Conservation (phyloP, 1,284 basidiomycete species). For the Cutaneotrichosporon cutaneum region DNA sequence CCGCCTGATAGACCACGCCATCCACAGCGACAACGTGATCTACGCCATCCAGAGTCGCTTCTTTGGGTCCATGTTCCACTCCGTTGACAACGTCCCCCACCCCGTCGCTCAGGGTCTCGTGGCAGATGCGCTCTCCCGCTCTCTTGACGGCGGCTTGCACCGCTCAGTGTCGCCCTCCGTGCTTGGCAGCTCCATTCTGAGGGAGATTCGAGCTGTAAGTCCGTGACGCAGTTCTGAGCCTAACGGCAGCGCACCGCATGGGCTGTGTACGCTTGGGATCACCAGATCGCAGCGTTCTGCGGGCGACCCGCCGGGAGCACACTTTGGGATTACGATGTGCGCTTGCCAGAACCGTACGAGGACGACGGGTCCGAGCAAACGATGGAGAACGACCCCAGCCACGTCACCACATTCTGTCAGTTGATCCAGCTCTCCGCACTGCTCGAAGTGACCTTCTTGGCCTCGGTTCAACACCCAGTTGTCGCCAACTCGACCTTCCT, state of each 20-base stretch:
- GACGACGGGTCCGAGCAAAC: background rate
- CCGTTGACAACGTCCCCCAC: constrained; percentile 27
- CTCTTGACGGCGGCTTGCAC: constrained; percentile 21
- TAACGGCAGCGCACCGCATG: constrained; percentile 16
- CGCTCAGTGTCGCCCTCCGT: constrained; percentile 9
- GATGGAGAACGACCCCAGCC: constrained; percentile 1
- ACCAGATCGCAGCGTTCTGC: constrained; percentile 23
- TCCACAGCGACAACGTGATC: constrained; percentile 24
- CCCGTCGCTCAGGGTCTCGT: constrained; percentile 22
- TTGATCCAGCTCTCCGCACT: constrained; percentile 15
- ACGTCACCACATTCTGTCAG: constrained; percentile 19
- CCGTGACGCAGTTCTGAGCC: background rate
- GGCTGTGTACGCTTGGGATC: constrained; percentile 23
- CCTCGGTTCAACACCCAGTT: constrained; percentile 16
- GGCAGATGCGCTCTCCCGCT: constrained; percentile 18
- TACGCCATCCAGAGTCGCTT: constrained; percentile 25
- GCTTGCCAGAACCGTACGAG: constrained; percentile 20
- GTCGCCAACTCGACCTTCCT: constrained; percentile 18
- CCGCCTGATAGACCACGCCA: constrained; percentile 23
- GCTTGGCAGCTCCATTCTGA: constrained; percentile 7
- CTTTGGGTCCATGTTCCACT: constrained; percentile 25
- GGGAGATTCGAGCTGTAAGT: constrained; percentile 18
- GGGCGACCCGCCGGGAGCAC: constrained; percentile 16
- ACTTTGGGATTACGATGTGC: constrained; percentile 23
- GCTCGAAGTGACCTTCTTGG: constrained; percentile 17